phyloP scores from a whole-genome alignment of 805 yeast genomes.

The Cyberlindnera misumaiensis region DNA sequence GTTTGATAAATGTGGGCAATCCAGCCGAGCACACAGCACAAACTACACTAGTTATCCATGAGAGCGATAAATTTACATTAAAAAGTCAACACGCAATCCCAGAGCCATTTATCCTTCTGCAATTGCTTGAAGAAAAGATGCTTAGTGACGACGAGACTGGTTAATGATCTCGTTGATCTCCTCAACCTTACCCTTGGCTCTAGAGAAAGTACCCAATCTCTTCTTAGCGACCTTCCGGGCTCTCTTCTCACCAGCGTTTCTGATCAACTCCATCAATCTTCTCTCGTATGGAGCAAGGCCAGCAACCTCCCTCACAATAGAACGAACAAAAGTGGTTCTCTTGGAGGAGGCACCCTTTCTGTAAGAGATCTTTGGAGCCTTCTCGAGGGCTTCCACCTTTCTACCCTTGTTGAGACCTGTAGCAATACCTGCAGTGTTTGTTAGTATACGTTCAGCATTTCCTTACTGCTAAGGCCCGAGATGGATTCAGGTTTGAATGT shows the following conservation, averaged over 20 bases:
- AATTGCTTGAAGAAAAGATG: conserved; percentile 1
- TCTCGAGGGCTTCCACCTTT: conserved; percentile 82
- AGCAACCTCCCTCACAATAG: conserved; percentile 91
- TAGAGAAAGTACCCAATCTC: conserved; percentile 99
- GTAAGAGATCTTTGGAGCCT: conserved; percentile 85
- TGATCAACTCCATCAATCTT: conserved; percentile 97
- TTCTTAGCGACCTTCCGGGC: conserved; percentile 99
- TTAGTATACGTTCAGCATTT: conserved; percentile 25
- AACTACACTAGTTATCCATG: conserved; percentile 3
- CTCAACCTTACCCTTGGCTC: conserved; percentile 99
- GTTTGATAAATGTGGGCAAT: too few relatives aligned
- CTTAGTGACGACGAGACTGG: conserved; percentile 91
- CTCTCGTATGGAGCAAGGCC: conserved; percentile 99
- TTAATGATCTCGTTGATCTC: conserved; percentile 95
- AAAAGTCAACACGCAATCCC: conserved; percentile 13
- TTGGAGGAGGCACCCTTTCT: conserved; percentile 95
- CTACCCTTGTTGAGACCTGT: conserved; percentile 99
- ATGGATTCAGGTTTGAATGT: too few relatives aligned
- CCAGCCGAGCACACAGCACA: too few relatives aligned
- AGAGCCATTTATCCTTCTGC: conserved; percentile 1
- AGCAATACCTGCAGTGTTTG: conserved; percentile 66
- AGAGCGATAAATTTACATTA: conserved; percentile 19
- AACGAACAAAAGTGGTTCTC: conserved; percentile 94
- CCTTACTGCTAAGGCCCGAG: not conserved
- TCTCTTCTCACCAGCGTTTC: conserved; percentile 99